phyloP scores from a whole-genome alignment of 2,329 filamentous ascomycete species.

The Paramyrothecium roridum region DNA sequence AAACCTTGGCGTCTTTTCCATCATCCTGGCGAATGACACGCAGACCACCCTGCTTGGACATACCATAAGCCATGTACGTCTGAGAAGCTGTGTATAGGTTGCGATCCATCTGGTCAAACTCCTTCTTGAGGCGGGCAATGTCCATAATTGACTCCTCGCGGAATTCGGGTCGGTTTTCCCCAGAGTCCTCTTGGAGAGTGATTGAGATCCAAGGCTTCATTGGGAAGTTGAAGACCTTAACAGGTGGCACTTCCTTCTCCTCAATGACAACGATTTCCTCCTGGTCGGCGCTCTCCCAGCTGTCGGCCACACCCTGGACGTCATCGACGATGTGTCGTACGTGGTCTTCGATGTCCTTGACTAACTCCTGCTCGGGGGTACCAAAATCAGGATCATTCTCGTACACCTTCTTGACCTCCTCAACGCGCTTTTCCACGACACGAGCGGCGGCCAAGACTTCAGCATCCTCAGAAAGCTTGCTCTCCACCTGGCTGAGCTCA shows the following conservation, averaged over 20 bases:
- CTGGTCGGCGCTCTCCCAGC: constrained; percentile 85
- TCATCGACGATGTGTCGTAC: constrained; percentile 38
- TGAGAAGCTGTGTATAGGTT: constrained; percentile 87
- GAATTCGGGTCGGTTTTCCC: constrained; percentile 60
- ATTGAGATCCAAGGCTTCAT: constrained; percentile 96
- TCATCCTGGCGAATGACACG: constrained; percentile 93
- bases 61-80: constrained; percentile 89
- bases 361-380: constrained; percentile 46
- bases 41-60: constrained; percentile 89
- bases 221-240: constrained; percentile 91
- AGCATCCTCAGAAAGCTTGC: constrained; percentile 29
- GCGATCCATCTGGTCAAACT: constrained; percentile 95
- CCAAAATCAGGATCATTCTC: constrained; percentile 51
- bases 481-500: constrained; percentile 45
- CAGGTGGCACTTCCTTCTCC: constrained; percentile 60
- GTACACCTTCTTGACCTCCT: constrained; percentile 52
- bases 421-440: constrained; percentile 49
- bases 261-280: constrained; percentile 64
- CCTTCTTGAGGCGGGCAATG: constrained; percentile 92
- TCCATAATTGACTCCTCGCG: constrained; percentile 82
- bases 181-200: constrained; percentile 59
- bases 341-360: constrained; percentile 35
- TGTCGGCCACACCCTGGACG: constrained; percentile 66
- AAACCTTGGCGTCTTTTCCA: constrained; percentile 86
- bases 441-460: constrained; percentile 45